Base-by-base conservation (phyloP, 2,329 filamentous ascomycete genomes). In the Fonsecaea monophora region DNA sequence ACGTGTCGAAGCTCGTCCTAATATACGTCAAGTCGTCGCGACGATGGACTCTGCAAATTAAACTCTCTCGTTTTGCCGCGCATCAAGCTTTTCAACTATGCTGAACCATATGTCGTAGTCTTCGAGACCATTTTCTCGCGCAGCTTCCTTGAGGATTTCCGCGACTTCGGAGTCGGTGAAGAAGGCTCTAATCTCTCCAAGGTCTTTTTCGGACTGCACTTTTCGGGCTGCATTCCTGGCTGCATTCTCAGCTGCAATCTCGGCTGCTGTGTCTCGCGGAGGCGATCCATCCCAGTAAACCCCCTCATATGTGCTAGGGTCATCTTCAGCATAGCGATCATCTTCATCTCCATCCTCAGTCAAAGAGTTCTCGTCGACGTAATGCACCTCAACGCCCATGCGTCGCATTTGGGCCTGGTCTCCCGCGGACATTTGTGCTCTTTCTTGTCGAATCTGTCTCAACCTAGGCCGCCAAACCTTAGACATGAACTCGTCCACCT, bases 61-160 rank as follows among this genome's bases (percentile, higher is more conserved):
- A 21, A 8, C 15, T 8, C 40, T 9, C 40, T 8, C 10, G 4
- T 45, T 6, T 45, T 18, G 40, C 18, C 50, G 60, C 15, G 35
- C 35, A 54, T 62, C 60, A 21, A 35, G 21, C 50, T 32, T 56
- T 21, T 50, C 50, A 37, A 62, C 56, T 37, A 62, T 62, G 18
- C 34, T 40, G 21, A 55, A 62, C 60, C 60, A 62, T 12, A 35
- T n/a, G 15, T 62, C 60, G 60, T 62, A 55, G 21, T 62, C 38
- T 9, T 62, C 60, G 21, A 62, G 37, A 5, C 60, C 60, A 25
- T 62, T 62, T 34, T 42, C 37, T 8, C 48, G 34, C 0, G 60
- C 60, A 18, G 60, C 18, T 45, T 48, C 35, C 18, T 32, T 38
- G 32, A 62, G 60, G 34, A 62, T 62, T 34, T 54, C 60, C 2